Evolutionary conservation across 805 yeast genomes (phyloP).

Genomic region (Candida hungchunana): DNA sequence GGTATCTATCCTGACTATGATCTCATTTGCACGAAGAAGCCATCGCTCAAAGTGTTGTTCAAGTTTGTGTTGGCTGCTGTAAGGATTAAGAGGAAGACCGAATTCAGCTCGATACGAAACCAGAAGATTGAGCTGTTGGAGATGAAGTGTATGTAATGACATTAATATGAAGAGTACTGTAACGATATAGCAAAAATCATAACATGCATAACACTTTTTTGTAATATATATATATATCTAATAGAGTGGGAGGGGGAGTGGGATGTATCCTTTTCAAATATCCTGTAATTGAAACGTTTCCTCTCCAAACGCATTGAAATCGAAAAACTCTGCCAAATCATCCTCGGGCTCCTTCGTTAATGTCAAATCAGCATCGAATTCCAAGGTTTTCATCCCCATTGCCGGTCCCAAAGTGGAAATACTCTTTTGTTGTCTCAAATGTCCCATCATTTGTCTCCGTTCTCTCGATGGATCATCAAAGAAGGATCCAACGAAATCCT

Average conservation of each 20-base stretch:
- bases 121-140: conserved; percentile 19
- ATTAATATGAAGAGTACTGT: no score
- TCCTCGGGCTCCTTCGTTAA: conserved; percentile 10
- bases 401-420: conserved; percentile 25
- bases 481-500: conserved; percentile 16
- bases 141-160: conserved; percentile 7
- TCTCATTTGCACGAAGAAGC: conserved; percentile 19
- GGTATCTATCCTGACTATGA: conserved; percentile 28
- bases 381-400: conserved; percentile 15
- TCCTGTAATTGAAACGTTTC: conserved; percentile 7
- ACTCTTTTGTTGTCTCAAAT: conserved; percentile 14
- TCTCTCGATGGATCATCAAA: conserved; percentile 19
- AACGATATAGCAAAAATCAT: neutral
- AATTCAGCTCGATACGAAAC: conserved; percentile 18
- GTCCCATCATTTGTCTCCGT: conserved; percentile 12
- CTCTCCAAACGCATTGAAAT: conserved; percentile 24
- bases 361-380: conserved; percentile 8
- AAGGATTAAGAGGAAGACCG: conserved; percentile 32
- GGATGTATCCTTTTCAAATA: neutral
- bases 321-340: conserved; percentile 20
- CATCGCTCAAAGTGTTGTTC: conserved; percentile 27
- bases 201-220: neutral
- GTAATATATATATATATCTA: no score
- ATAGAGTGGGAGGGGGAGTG: neutral
- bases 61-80: conserved; percentile 35